These are phyloP conservation scores for Dactylellina leptospora DNA, from an alignment of 2,329 filamentous ascomycete genomes.

Conservation along the genomic window DNA sequence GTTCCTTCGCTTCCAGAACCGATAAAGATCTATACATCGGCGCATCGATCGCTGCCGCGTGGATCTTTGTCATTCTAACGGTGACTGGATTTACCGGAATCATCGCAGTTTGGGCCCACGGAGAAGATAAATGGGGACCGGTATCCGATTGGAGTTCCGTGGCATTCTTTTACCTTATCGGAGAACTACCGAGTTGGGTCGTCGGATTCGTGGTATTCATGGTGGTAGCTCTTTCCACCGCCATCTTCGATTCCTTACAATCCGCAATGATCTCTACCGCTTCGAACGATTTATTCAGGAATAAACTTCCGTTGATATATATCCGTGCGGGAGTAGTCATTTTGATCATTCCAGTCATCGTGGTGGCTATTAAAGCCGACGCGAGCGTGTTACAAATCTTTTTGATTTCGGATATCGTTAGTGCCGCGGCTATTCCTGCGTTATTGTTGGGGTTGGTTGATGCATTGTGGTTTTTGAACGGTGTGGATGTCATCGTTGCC, in stretches of 20 bases:
- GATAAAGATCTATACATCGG: conserved; percentile 81
- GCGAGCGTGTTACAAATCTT: conserved; percentile 82
- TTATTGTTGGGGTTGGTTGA: conserved; percentile 75
- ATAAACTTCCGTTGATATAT: conserved; percentile 77
- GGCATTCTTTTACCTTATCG: conserved; percentile 78
- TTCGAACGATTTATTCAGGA: conserved; percentile 85
- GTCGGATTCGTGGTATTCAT: conserved; percentile 82
- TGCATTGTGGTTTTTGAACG: conserved; percentile 75
- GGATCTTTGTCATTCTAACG: conserved; percentile 74
- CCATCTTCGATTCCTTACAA: conserved; percentile 82
- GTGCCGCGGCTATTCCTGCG: conserved; percentile 77
- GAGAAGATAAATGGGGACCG: conserved; percentile 64
- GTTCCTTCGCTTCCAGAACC: conserved; percentile 80
- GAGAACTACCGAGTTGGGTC: conserved; percentile 79
- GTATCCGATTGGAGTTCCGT: conserved; percentile 71
- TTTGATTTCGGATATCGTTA: conserved; percentile 81
- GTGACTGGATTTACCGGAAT: conserved; percentile 78
- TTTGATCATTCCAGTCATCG: conserved; percentile 76
- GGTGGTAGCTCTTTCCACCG: conserved; percentile 78
- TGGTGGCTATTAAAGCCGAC: conserved; percentile 74
- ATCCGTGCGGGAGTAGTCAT: conserved; percentile 75
- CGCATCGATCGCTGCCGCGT: conserved; percentile 72
- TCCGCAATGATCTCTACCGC: conserved; percentile 85
- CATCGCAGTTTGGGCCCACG: conserved; percentile 80
- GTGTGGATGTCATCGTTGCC: conserved; percentile 81